phyloP scores from a whole-genome alignment of 176 grass and related monocot genomes.

The Triticum timopheevii region DNA sequence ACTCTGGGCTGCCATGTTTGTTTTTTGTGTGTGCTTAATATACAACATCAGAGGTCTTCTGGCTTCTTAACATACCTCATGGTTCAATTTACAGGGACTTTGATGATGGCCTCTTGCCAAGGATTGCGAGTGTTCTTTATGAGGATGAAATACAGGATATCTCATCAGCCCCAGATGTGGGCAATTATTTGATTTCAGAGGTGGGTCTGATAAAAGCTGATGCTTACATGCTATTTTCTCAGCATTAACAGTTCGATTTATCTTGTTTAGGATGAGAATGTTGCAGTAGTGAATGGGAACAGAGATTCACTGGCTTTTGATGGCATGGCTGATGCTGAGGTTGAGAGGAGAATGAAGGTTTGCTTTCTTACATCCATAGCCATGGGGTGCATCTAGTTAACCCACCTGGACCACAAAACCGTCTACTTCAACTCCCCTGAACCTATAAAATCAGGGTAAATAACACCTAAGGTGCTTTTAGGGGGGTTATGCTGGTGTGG shows the following conservation, averaged over 20 bases:
- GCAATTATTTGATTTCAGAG: conserved; percentile 90
- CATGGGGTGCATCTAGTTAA: conserved; percentile 1
- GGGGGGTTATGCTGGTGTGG: not conserved
- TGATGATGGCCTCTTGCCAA: conserved; percentile 79
- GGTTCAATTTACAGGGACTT: conserved; percentile 68
- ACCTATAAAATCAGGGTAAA: not conserved
- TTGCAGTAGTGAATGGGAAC: conserved; percentile 45
- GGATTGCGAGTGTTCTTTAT: conserved; percentile 57
- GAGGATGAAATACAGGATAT: conserved; percentile 87
- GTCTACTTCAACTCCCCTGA: not conserved
- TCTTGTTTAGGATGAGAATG: conserved; percentile 68
- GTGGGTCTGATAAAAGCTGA: conserved; percentile 34
- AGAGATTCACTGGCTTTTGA: conserved; percentile 61
- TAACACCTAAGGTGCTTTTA: not conserved
- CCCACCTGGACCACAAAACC: not conserved
- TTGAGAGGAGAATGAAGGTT: conserved; percentile 90
- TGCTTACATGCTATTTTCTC: conserved; percentile 15
- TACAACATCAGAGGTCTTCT: not conserved
- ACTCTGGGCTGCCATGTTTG: not conserved
- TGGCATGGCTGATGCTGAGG: conserved; percentile 83
- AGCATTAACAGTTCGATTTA: conserved; percentile 31
- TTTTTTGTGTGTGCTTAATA: conserved; percentile 7
- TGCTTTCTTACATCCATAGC: not conserved
- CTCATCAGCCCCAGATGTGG: conserved; percentile 82
- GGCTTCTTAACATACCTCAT: conserved; percentile 25